Evolutionary conservation across 805 yeast species (phyloP).

Genomic region (Starmerella apis): DNA sequence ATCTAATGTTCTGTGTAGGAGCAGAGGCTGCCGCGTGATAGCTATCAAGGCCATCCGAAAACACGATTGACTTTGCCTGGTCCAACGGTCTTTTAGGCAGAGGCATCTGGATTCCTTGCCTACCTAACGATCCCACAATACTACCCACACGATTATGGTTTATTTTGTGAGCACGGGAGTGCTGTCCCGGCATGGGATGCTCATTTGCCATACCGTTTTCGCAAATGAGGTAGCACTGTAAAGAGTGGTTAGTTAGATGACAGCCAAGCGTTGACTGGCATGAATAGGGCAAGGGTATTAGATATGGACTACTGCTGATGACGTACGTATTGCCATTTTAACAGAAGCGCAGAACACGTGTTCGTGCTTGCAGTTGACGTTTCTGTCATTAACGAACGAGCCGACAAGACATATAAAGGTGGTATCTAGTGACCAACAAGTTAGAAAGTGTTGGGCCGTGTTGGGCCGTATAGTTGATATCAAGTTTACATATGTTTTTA

Average conservation of each 20-base stretch:
- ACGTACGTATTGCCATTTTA: not conserved
- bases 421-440: too few relatives aligned
- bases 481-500: too few relatives aligned
- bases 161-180: not conserved
- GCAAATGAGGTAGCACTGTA: not conserved
- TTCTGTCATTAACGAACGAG: too few relatives aligned
- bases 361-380: not conserved
- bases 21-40: not conserved
- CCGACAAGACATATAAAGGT: too few relatives aligned
- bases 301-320: conserved; percentile 4
- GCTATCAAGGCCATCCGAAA: conserved; percentile 18
- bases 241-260: too few relatives aligned
- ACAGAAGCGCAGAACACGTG: not conserved
- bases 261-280: not conserved
- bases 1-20: too few relatives aligned
- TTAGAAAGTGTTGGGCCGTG: too few relatives aligned
- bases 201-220: not conserved
- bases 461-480: too few relatives aligned
- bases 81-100: conserved; percentile 12
- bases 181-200: not conserved
- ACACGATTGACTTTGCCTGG: conserved; percentile 15
- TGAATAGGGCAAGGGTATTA: not conserved
- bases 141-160: conserved; percentile 16
- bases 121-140: conserved; percentile 23
- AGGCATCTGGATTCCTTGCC: conserved; percentile 20